Evolutionary conservation across 805 yeast species (phyloP).

Genomic region (Candida verbasci): DNA sequence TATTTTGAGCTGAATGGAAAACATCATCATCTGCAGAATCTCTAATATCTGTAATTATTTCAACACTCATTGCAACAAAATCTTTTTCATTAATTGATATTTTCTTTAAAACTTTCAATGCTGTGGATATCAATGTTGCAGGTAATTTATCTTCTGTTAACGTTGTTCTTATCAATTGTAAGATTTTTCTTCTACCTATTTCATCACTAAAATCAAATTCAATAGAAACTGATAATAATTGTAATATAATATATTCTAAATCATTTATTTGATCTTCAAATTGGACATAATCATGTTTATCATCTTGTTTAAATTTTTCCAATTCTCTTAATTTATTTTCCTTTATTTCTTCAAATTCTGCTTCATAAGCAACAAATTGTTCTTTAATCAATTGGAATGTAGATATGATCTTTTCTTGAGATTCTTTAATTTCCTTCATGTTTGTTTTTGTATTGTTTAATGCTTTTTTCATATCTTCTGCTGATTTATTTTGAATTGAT

Average conservation of each 20-base stretch:
- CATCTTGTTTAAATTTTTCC: conserved; percentile 13
- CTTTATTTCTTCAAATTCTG: conserved; percentile 11
- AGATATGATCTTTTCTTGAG: conserved; percentile 8
- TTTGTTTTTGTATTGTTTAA: conserved; percentile 1
- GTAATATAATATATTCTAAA: conserved; percentile 69
- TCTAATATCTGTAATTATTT: conserved; percentile 78
- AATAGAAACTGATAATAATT: conserved; percentile 61
- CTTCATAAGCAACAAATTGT: conserved; percentile 10
- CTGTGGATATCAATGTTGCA: conserved; percentile 49
- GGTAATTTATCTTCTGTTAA: conserved; percentile 53
- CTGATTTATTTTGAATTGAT: conserved; percentile 1
- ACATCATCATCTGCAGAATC: conserved; percentile 57
- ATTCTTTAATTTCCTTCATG: not conserved
- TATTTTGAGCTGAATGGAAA: conserved; percentile 43
- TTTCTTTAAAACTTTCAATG: conserved; percentile 63
- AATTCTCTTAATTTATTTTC: conserved; percentile 9
- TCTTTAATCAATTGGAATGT: conserved; percentile 13
- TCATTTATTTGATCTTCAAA: conserved; percentile 49
- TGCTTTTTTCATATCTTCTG: conserved; percentile 10
- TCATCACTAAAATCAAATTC: conserved; percentile 87
- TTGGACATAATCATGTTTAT: conserved; percentile 18
- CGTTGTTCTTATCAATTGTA: conserved; percentile 45
- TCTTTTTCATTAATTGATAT: conserved; percentile 78
- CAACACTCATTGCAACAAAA: conserved; percentile 79
- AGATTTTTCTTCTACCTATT: conserved; percentile 77